Evolutionary conservation across 169 alveolate species (phyloP).

Genomic region (Plasmodium vinckei): DNA sequence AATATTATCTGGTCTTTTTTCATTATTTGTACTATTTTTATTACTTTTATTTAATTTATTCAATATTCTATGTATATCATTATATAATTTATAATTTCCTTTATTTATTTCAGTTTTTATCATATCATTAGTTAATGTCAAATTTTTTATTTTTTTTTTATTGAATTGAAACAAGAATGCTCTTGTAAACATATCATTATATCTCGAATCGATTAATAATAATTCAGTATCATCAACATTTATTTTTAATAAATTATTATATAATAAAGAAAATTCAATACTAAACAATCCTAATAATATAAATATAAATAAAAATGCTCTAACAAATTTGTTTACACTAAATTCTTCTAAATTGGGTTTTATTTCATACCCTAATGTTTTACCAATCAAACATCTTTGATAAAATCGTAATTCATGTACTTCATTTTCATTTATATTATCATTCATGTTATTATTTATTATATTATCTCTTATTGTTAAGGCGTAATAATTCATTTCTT

Average conservation of each 20-base stretch:
- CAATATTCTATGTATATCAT: constrained; percentile 29
- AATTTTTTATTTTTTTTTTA: constrained; percentile 33
- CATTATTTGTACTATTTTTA: neutral
- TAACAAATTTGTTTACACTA: constrained; percentile 37
- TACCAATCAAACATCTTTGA: constrained; percentile 51
- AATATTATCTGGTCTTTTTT: constrained; percentile 7
- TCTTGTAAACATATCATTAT: constrained; percentile 20
- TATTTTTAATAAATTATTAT: constrained; percentile 53
- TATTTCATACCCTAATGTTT: constrained; percentile 65
- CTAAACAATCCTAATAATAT: constrained; percentile 39
- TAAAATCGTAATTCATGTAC: constrained; percentile 1
- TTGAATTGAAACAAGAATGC: constrained; percentile 52
- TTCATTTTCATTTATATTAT: neutral
- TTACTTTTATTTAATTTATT: constrained; percentile 29
- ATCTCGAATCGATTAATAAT: constrained; percentile 37
- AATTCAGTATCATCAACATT: constrained; percentile 28
- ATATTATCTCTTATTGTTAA: constrained; percentile 17
- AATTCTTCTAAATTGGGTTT: constrained; percentile 53
- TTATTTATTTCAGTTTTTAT: constrained; percentile 53
- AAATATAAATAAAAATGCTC: constrained; percentile 40
- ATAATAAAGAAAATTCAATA: constrained; percentile 59
- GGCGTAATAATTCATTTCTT: constrained; percentile 52
- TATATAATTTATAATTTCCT: constrained; percentile 28
- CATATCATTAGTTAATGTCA: constrained; percentile 33
- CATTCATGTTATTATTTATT: constrained; percentile 9